Conservation (phyloP, 495 filamentous ascomycete genomes). For the Aspergillus saccharolyticus region DNA sequence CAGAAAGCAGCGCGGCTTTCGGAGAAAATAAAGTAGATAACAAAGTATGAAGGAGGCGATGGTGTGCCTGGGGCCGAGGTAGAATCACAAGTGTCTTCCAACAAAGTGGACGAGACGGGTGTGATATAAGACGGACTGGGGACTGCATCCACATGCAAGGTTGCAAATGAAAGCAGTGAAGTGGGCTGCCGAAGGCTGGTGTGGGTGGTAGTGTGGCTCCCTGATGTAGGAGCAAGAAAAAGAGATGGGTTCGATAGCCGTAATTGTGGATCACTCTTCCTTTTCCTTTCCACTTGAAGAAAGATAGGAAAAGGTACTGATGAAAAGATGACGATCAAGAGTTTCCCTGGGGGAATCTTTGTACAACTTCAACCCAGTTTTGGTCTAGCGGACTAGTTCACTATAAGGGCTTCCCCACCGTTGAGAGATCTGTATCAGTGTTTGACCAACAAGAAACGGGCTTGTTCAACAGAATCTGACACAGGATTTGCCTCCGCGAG, state of each 20-base stretch:
- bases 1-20: background rate
- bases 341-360: slow-evolving; percentile 5
- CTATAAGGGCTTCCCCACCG: background rate
- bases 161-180: slow-evolving; percentile 6
- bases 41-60: slow-evolving; percentile 11
- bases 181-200: background rate
- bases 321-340: slow-evolving; percentile 5
- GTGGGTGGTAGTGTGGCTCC: slow-evolving; percentile 6
- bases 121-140: slow-evolving; percentile 15
- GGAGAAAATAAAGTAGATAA: slow-evolving; percentile 5
- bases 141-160: slow-evolving; percentile 18
- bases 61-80: slow-evolving; percentile 20
- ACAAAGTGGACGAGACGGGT: slow-evolving; percentile 10
- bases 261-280: slow-evolving; percentile 24
- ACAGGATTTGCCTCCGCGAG: background rate
- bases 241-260: slow-evolving; percentile 14
- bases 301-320: slow-evolving; percentile 4
- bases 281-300: slow-evolving; percentile 9
- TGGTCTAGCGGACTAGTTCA: background rate
- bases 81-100: slow-evolving; percentile 11
- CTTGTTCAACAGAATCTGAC: background rate
- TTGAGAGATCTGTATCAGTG: background rate
- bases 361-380: background rate
- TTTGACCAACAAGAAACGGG: background rate
- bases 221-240: slow-evolving; percentile 14